phyloP scores from a whole-genome alignment of 768 basidiomycete species.

The Amanita pallidorosea region DNA sequence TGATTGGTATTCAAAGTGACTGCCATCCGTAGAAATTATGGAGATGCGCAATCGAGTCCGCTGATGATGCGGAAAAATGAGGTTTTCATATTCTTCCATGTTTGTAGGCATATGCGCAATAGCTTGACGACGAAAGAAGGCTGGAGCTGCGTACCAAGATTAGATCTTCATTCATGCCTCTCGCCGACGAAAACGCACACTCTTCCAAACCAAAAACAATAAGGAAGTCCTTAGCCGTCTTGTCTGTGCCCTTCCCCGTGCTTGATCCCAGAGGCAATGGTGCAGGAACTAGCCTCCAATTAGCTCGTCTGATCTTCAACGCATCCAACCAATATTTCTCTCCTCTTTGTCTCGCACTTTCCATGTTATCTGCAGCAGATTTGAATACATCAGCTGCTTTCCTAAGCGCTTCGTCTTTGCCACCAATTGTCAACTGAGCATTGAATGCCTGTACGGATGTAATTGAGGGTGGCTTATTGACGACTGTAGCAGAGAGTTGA shows the following conservation, averaged over 20 bases:
- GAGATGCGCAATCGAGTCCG: constrained; percentile 54
- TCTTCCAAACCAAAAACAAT: constrained; percentile 76
- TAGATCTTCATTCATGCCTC: neutral
- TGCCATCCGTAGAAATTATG: constrained; percentile 23
- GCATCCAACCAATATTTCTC: constrained; percentile 81
- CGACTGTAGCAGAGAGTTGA: constrained; percentile 47
- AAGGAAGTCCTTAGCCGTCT: constrained; percentile 72
- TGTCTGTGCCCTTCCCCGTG: constrained; percentile 69
- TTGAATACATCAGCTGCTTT: constrained; percentile 67
- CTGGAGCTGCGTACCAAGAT: constrained; percentile 37
- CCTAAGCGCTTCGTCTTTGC: constrained; percentile 72
- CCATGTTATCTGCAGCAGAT: constrained; percentile 57
- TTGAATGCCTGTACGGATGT: constrained; percentile 63
- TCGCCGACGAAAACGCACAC: constrained; percentile 35
- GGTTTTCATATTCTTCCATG: constrained; percentile 26
- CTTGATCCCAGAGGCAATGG: constrained; percentile 63
- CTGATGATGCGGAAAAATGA: constrained; percentile 59
- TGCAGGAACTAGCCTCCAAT: constrained; percentile 76
- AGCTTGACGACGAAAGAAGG: constrained; percentile 53
- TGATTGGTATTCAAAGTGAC: constrained; percentile 21
- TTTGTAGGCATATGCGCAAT: constrained; percentile 56
- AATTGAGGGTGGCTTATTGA: constrained; percentile 57
- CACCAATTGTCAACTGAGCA: constrained; percentile 60
- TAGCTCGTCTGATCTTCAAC: constrained; percentile 60
- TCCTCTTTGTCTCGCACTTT: constrained; percentile 44